These are phyloP conservation scores for Casaregolazyma suthepensis DNA, from an alignment of 1,139 yeast species.

Conservation along the genomic window DNA sequence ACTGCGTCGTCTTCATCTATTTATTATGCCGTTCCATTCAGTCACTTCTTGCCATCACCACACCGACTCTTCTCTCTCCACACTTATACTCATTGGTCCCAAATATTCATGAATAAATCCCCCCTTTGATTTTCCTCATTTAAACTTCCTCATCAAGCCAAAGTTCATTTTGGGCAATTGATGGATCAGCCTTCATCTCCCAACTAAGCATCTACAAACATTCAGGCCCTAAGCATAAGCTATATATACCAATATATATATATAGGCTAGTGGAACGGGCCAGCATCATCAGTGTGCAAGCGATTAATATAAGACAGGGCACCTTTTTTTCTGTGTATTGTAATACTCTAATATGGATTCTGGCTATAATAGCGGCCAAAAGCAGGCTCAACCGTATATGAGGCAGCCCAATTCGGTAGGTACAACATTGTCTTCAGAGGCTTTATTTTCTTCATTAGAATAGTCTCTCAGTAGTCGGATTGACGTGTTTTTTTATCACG, in stretches of 20 bases:
- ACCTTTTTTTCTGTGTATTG: neutral
- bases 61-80: no score
- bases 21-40: no score
- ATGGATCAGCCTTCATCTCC: neutral
- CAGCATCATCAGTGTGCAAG: neutral
- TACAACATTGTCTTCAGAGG: neutral
- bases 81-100: neutral
- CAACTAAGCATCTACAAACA: conserved; percentile 5
- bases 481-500: neutral
- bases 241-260: neutral
- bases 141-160: neutral
- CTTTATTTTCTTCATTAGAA: neutral
- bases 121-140: neutral
- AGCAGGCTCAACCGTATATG: neutral
- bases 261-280: neutral
- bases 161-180: neutral
- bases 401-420: neutral
- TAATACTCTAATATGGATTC: neutral
- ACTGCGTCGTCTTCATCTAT: no score
- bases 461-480: neutral
- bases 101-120: neutral
- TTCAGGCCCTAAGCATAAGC: neutral
- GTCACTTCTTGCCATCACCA: no score
- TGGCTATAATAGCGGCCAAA: neutral
- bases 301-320: neutral